Percentiles rank a stretch among this genome's conserved stretches.
Conservation (phyloP, 164 flowering plant genomes). For the Kalanchoe fedtschenkoi region DNA sequence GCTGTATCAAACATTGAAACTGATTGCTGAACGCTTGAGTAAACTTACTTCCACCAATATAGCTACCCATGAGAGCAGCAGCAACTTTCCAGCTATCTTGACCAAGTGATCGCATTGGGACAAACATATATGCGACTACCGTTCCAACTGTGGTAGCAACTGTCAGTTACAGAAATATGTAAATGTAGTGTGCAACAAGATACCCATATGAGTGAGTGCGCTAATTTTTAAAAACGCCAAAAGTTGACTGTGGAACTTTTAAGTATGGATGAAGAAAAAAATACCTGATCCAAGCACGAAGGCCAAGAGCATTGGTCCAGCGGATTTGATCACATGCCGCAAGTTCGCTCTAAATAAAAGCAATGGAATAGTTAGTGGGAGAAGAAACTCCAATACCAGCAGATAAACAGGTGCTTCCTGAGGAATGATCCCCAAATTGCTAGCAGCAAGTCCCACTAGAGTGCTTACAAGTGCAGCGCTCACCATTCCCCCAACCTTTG, state of each 20-base stretch:
- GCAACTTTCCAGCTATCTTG: constrained; percentile 87
- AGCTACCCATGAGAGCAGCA: constrained; percentile 81
- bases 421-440: constrained; percentile 65
- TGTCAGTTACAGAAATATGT: constrained; percentile 27
- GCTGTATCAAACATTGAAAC: not conserved
- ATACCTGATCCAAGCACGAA: constrained; percentile 22
- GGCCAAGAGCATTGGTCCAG: constrained; percentile 64
- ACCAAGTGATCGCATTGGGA: constrained; percentile 89
- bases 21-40: not conserved
- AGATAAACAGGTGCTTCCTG: constrained; percentile 52
- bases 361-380: constrained; percentile 65
- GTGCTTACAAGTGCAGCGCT: constrained; percentile 76
- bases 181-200: not conserved
- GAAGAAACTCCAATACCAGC: constrained; percentile 45
- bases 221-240: not conserved
- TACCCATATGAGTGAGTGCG: too few relatives aligned
- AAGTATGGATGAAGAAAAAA: not conserved
- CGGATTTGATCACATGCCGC: constrained; percentile 53
- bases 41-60: constrained; percentile 81
- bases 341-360: constrained; percentile 67
- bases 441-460: constrained; percentile 64
- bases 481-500: constrained; percentile 57
- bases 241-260: not conserved
- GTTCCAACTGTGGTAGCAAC: constrained; percentile 48
- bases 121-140: constrained; percentile 54